phyloP scores from a whole-genome alignment of 495 filamentous ascomycete genomes.

The Xylaria acuta region DNA sequence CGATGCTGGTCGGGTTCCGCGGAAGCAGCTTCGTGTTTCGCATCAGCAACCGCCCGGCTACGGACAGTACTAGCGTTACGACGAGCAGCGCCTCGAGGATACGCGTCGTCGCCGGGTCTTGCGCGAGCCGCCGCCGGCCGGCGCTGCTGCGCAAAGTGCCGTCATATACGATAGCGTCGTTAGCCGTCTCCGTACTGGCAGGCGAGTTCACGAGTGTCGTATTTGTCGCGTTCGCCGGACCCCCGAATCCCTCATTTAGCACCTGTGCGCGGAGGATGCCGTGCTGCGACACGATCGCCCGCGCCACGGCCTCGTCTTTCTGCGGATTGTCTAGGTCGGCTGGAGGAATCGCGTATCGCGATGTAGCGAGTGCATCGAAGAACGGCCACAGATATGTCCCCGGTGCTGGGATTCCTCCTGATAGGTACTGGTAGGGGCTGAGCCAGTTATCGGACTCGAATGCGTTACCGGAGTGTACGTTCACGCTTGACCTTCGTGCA shows the following conservation, averaged over 20 bases:
- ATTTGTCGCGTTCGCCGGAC: slow-evolving; percentile 27
- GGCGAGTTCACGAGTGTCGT: slow-evolving; percentile 24
- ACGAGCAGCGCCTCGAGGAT: slow-evolving; percentile 43
- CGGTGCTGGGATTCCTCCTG: neutral
- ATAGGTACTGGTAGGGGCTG: slow-evolving; percentile 15
- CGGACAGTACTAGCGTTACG: slow-evolving; percentile 31
- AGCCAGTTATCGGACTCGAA: slow-evolving; percentile 3
- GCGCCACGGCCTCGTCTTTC: slow-evolving; percentile 18
- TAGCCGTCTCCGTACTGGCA: slow-evolving; percentile 15
- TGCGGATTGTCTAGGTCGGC: slow-evolving; percentile 21
- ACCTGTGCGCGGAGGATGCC: slow-evolving; percentile 45
- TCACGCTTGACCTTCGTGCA: neutral
- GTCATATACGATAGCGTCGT: slow-evolving; percentile 22
- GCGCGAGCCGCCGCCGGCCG: slow-evolving; percentile 30
- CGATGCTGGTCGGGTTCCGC: slow-evolving; percentile 41
- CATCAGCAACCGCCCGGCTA: slow-evolving; percentile 34
- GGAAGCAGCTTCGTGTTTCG: slow-evolving; percentile 40
- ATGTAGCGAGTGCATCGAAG: slow-evolving; percentile 35
- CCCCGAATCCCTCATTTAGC: slow-evolving; percentile 30
- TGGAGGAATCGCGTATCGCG: slow-evolving; percentile 27
- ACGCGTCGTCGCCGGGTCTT: slow-evolving; percentile 40
- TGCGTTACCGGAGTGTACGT: neutral
- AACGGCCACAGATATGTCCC: slow-evolving; percentile 29
- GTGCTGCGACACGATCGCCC: slow-evolving; percentile 54
- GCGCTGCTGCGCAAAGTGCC: slow-evolving; percentile 18